Evolutionary conservation across 2,329 filamentous ascomycete species (phyloP).

Genomic region (Geoglossum cookeanum): DNA sequence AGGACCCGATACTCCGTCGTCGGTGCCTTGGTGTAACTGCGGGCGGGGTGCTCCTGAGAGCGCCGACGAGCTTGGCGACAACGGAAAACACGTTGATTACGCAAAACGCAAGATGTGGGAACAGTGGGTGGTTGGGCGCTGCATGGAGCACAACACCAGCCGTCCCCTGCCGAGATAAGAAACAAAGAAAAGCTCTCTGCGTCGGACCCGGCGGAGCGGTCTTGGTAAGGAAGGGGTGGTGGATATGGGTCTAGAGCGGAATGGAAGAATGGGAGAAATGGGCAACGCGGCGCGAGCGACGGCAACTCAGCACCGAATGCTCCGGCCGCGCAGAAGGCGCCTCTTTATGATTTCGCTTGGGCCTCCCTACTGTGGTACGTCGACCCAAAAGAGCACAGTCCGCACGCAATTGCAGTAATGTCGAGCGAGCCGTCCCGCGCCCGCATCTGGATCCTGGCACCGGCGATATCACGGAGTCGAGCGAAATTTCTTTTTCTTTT

Average conservation of each 20-base stretch:
- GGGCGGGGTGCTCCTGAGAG: constrained; percentile 8
- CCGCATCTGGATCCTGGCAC: too few species aligned
- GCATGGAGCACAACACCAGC: constrained; percentile 20
- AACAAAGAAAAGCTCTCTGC: not conserved
- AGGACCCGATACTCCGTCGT: constrained; percentile 26
- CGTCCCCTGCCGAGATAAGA: constrained; percentile 1
- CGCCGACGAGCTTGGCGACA: constrained; percentile 28
- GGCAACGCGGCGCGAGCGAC: too few species aligned
- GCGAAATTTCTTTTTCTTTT: too few species aligned
- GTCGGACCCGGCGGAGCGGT: not conserved
- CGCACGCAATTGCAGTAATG: too few species aligned
- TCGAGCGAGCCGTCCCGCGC: too few species aligned
- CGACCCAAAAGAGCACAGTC: too few species aligned
- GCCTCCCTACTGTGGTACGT: too few species aligned
- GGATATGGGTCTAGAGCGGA: not conserved
- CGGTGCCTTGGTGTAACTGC: constrained; percentile 28
- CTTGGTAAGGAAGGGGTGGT: not conserved
- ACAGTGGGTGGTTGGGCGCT: constrained; percentile 32
- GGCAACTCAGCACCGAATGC: too few species aligned
- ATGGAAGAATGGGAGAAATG: too few species aligned
- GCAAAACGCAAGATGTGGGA: constrained; percentile 35
- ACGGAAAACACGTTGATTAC: constrained; percentile 27
- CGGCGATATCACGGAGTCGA: too few species aligned
- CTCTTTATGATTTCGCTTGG: too few species aligned
- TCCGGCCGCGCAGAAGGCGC: too few species aligned